Conservation (phyloP, 306 rosid genomes). For the Vigna radiata region DNA sequence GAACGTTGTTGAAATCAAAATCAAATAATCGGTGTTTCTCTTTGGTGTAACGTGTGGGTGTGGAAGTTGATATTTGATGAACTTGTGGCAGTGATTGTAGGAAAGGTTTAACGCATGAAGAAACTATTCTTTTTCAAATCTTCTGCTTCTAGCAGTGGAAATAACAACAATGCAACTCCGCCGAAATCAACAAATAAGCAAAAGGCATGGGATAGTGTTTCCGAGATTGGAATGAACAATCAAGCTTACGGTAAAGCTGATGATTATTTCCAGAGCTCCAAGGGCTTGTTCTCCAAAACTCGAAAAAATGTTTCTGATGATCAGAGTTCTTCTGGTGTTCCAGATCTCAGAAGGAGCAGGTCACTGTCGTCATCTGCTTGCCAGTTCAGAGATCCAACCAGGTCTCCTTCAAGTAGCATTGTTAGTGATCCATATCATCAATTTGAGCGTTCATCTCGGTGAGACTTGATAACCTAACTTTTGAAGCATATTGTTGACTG, state of each 20-base stretch:
- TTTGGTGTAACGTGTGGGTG: conserved; percentile 40
- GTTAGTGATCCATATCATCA: conserved; percentile 59
- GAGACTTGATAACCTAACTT: conserved; percentile 47
- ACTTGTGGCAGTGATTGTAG: conserved; percentile 40
- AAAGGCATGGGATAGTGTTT: conserved; percentile 58
- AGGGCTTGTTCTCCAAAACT: conserved; percentile 61
- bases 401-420: conserved; percentile 73
- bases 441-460: conserved; percentile 72
- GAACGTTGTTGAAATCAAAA: conserved; percentile 43
- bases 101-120: conserved; percentile 66
- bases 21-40: conserved; percentile 20
- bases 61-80: conserved; percentile 48
- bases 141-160: conserved; percentile 68
- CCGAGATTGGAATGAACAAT: conserved; percentile 54
- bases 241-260: conserved; percentile 51
- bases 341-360: conserved; percentile 83
- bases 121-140: conserved; percentile 85
- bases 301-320: conserved; percentile 58
- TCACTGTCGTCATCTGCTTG: conserved; percentile 85
- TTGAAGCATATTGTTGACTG: conserved; percentile 36
- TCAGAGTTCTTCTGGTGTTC: conserved; percentile 58
- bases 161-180: conserved; percentile 52
- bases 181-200: conserved; percentile 61
- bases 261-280: conserved; percentile 57
- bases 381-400: conserved; percentile 59